Conservation (phyloP, 768 basidiomycete species). For the Crepidotus variabilis region DNA sequence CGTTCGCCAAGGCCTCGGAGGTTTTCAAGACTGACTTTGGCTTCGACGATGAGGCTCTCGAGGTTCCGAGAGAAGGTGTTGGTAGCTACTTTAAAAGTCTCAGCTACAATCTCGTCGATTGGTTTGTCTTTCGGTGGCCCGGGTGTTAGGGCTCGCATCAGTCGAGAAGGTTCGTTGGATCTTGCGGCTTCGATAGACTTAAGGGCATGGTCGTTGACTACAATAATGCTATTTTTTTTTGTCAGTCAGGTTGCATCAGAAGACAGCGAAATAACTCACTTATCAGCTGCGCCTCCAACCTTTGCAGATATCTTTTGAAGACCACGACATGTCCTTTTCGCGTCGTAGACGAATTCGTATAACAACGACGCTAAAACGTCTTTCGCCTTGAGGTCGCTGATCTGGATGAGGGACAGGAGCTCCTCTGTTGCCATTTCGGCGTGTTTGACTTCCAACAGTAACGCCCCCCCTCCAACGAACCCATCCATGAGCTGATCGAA, state of each 20-base stretch:
- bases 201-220: constrained; percentile 70
- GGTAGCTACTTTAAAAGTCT: constrained; percentile 64
- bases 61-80: constrained; percentile 49
- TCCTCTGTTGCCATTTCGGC: constrained; percentile 76
- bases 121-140: constrained; percentile 28
- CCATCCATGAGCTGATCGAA: constrained; percentile 64
- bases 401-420: constrained; percentile 55
- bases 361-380: constrained; percentile 54
- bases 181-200: constrained; percentile 46
- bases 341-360: constrained; percentile 52
- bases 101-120: constrained; percentile 41
- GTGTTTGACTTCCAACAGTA: constrained; percentile 69
- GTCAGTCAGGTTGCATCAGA: constrained; percentile 1
- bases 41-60: constrained; percentile 61
- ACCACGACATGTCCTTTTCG: constrained; percentile 54
- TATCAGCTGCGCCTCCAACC: constrained; percentile 73
- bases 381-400: constrained; percentile 58
- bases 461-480: constrained; percentile 50
- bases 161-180: constrained; percentile 28
- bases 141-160: constrained; percentile 35
- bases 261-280: constrained; percentile 38
- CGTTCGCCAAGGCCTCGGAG: constrained; percentile 62
- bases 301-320: constrained; percentile 62
- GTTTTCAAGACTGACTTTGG: constrained; percentile 49
- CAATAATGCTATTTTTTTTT: constrained; percentile 50